Conservation (phyloP, 331 rosid genomes). For the Quercus lobata region DNA sequence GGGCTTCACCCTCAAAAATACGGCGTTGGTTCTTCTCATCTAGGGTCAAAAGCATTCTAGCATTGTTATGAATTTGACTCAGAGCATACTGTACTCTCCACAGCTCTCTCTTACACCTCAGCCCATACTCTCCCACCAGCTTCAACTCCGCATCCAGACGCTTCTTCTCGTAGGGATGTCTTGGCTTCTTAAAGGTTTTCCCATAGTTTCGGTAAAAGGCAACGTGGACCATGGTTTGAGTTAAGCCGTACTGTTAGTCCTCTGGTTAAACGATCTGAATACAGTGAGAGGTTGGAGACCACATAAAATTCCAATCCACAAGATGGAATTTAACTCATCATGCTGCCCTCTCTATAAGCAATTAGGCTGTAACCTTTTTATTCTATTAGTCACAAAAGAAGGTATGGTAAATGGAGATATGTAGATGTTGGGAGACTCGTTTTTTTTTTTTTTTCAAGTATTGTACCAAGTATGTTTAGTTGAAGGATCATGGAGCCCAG, state of each 20-base stretch:
- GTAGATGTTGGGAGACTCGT: too few relatives aligned
- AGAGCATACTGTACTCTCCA: slow-evolving; percentile 36
- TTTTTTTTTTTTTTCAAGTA: not conserved
- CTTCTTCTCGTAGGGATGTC: slow-evolving; percentile 41
- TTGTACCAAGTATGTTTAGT: not conserved
- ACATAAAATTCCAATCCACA: too few relatives aligned
- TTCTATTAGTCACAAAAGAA: too few relatives aligned
- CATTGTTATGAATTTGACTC: slow-evolving; percentile 30
- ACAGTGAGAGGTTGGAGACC: too few relatives aligned
- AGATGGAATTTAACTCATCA: too few relatives aligned
- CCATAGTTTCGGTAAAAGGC: slow-evolving; percentile 34
- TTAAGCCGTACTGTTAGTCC: too few relatives aligned
- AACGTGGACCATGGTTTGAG: slow-evolving; percentile 26
- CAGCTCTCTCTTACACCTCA: slow-evolving; percentile 37
- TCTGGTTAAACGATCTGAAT: not conserved
- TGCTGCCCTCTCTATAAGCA: too few relatives aligned
- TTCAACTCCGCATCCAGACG: slow-evolving; percentile 35
- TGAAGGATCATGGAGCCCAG: not conserved
- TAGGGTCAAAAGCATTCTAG: slow-evolving; percentile 32
- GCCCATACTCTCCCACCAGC: slow-evolving; percentile 38
- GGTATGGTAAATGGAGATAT: too few relatives aligned
- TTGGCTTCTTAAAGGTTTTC: slow-evolving; percentile 37
- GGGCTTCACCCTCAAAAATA: slow-evolving; percentile 41
- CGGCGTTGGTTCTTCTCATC: slow-evolving; percentile 39
- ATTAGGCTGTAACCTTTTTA: too few relatives aligned